Evolutionary conservation across 2,329 filamentous ascomycete species (phyloP), one percentile per base, ranked within the genome.

Genomic region (Penicillium paneum): DNA sequence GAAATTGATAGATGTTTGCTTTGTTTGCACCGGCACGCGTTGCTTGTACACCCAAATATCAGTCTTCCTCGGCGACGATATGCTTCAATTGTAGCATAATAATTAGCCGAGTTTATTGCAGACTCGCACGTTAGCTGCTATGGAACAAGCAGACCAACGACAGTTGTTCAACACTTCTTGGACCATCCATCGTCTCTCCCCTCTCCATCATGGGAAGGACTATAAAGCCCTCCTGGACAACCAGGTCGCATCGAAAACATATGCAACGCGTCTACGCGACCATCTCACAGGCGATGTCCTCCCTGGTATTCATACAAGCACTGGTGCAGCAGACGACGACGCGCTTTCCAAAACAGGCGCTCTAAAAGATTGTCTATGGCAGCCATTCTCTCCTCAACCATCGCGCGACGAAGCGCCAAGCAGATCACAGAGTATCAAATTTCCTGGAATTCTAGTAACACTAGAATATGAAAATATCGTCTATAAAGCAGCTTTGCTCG

Each of bases 81-180:
- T 35, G 29, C 29, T 45, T 45, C 36, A 38, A 39, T 28, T 44
- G 17, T 26, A 44, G 13, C 36, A 49, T 49, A 41, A 52, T 8
- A 48, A 46, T 28, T 36, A 41, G 39, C 19, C 11, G 35, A 52
- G 26, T n/a, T 13, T 19, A 28, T 36, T 38, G 3, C 13, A 29
- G 21, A n/a, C 29, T 45, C 21, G 21, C 13, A 26, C 3, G 5
- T 17, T 21, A 12, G 6, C 8, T 41, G 32, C 12, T 12, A 73
- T 73, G 70, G 61, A 62, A 21, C 52, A 62, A 47, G 55, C 59
- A 54, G 64, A 49, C 15, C 52, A 52, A 26, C 54, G 76, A 51
- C 76, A 79, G 11, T 71, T 83, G 36, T 79, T 81, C 62, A 77
- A 79, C 62, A 76, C 76, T n/a, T 81, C 79, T 28, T 83, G 79